A percentile compares a stretch with the other conserved stretches of the same genome.
These are phyloP conservation scores for Thermothielavioides terrestris DNA, from an alignment of 495 filamentous ascomycete genomes.

Conservation along the genomic window DNA sequence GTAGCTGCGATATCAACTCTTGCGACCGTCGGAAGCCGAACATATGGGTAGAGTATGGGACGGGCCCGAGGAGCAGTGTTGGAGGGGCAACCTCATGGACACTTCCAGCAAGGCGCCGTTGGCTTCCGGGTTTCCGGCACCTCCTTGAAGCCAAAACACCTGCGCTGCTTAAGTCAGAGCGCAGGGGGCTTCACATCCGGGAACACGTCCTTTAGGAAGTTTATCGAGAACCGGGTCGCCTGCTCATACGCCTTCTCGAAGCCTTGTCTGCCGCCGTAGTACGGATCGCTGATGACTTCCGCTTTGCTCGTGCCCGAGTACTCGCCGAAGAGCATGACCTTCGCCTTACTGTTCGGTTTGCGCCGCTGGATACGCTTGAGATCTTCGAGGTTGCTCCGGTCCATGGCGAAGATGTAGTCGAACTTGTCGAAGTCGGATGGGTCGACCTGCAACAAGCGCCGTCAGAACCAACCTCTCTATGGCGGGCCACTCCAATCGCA, in stretches of 20 bases:
- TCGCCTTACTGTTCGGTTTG: constrained; percentile 44
- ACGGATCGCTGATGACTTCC: constrained; percentile 82
- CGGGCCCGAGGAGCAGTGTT: too few species aligned
- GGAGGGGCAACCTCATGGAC: too few species aligned
- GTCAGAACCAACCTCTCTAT: not conserved
- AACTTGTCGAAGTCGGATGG: constrained; percentile 64
- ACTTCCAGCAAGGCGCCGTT: not conserved
- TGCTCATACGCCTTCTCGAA: constrained; percentile 86
- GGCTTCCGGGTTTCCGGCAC: constrained; percentile 6
- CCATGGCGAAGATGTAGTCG: constrained; percentile 94
- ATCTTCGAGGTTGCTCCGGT: constrained; percentile 70
- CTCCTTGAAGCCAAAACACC: not conserved
- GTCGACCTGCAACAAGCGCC: constrained; percentile 19
- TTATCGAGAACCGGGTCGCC: constrained; percentile 65
- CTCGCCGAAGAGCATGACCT: constrained; percentile 77
- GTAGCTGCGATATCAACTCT: too few species aligned
- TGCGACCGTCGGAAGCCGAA: too few species aligned
- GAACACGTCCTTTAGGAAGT: constrained; percentile 54
- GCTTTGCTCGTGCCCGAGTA: constrained; percentile 57
- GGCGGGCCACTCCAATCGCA: constrained; percentile 26
- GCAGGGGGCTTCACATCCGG: constrained; percentile 26
- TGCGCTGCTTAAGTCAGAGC: not conserved
- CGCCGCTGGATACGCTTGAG: constrained; percentile 51
- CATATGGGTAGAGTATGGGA: too few species aligned
- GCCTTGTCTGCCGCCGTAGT: constrained; percentile 75